Base-by-base conservation (phyloP, 352 stramenopile species). In the Pythium scleroteichum region DNA sequence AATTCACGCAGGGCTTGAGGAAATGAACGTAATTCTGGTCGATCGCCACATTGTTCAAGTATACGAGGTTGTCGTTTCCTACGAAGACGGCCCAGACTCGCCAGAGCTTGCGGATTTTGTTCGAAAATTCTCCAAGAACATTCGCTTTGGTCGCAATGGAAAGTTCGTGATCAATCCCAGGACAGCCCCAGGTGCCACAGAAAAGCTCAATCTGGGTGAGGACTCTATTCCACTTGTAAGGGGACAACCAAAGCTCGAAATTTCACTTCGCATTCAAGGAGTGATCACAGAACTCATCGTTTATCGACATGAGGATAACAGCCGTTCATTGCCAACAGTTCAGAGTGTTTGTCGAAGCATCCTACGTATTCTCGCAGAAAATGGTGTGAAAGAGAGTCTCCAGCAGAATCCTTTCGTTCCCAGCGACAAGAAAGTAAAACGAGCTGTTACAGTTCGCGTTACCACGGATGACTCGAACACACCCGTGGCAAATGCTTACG, bases 321-420 rank as follows among this genome's bases (percentile, higher is more conserved):
- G 62, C 4, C 65, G 33, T 3, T 49, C 60, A 0, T 45, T 88
- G 8, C 78, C 80, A 7, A 90, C 78, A 0, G 71, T 81, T 10
- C 78, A 85, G 46, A 82, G 75, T 1, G 59, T 88, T 5, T 88
- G 78, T 49, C 68, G 78, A 6, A 71, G 46, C 5, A 64, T 90
- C 12, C 47, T 90, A n/a, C 66, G 70, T 0, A 58, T 73, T 40
- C 53, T 90, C 14, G 42, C 73, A 19, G 68, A 84, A 9, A 60
- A 85, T 42, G 78, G 78, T 3, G 82, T 88, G 38, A 86, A 87
- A 29, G 80, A 90, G 57, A 87, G 80, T 29, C 54, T 90, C 6
- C 78, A 90, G 35, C 73, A 86, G 47, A 87, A 88, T 27, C 76
- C 78, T 3, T 88, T 88, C 24, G 66, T 72, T 12, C 52, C 71